Evolutionary conservation across 2,329 filamentous ascomycete genomes (phyloP), one percentile per base, ranked within the genome.

Genomic region (Apiospora rasikravindrae): DNA sequence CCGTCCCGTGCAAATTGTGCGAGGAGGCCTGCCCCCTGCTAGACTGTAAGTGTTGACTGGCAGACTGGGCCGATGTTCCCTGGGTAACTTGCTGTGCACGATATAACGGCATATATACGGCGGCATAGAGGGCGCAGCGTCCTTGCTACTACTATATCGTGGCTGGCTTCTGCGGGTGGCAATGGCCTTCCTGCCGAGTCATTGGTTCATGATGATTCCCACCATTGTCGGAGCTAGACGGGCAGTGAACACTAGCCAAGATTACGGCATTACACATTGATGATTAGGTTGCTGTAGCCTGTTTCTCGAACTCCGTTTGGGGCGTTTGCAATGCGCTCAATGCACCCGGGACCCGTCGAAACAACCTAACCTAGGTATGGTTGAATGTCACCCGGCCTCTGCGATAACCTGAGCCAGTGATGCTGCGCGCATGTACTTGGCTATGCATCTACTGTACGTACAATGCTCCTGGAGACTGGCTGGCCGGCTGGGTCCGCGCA

Each of bases 151-250:
- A 64, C 57, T 64, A 64, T 64, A 40, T 64, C 40, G 57, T 64
- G 57, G 57, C 57, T 64, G 57, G 33, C 8, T 64, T 40, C 57
- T 40, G 33, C 33, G 5, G 57, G 57, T 64, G 57, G 57, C 57
- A 64, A 64, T 40, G 57, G 11, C 57, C n/a, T 40, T 40, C 19
- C 57, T 40, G 19, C 40, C 57, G 57, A 64, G 57, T 64, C 57
- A 64, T 64, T 64, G 57, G 57, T 14, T 22, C 22, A 19, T n/a
- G 19, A 40, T 14, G 57, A 40, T 40, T 40, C 33, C 57, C 57
- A 64, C 57, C 57, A 64, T 64, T 40, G 57, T 64, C 57, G 57
- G 57, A 64, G 33, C 57, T 64, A 64, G 33, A 64, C 19, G 57
- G 57, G 57, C 57, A 64, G 57, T 64, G 33, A 64, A 40, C 29